Base-by-base conservation (phyloP, 2,329 filamentous ascomycete genomes). In the Xylaria digitata region DNA sequence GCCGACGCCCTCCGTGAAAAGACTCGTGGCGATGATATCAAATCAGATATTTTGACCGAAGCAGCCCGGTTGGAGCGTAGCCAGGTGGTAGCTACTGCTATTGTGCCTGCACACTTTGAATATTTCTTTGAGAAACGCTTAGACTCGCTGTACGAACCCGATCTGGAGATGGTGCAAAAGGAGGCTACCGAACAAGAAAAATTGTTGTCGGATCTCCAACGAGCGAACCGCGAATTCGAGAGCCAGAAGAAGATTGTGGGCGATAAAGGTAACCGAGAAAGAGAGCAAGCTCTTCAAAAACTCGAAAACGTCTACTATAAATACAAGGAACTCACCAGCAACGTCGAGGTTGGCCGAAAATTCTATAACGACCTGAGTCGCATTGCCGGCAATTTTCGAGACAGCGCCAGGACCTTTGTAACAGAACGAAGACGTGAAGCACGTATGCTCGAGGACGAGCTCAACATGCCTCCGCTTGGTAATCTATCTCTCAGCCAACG, bases 341-440 rank as follows among this genome's bases (percentile, higher is more conserved):
- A 98, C 76, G 85, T 97, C 2, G 95, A 98, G 71, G 92, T 92
- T 0, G 96, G 93, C 0, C 86, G 95, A 60, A 97, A 96, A 78
- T 99, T 99, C 77, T 99, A 98, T 82, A 99, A 99, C 73, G 94
- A 98, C 75, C 85, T 99, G 4, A 92, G 92, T 53, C 92, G 91
- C 79, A 94, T 98, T 69, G 92, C 97, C 0, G 90, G 89, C 0
- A 82, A 82, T 9, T 98, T 97, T 78, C 86, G 94, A 19, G 95
- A 97, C 72, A 74, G 72, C 19, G 92, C 92, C 42, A 90, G 89
- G 71, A 87, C 86, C 1, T 98, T 96, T 84, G 91, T 92, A 0
- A 90, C 94, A 32, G 88, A 93, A 75, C 85, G 96, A 59, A 87
- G 94, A 57, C 88, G 91, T 70, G 95, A 98, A 73, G 94, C 94